phyloP scores from a whole-genome alignment of 1,284 basidiomycete species.

The Trametes polyzona region DNA sequence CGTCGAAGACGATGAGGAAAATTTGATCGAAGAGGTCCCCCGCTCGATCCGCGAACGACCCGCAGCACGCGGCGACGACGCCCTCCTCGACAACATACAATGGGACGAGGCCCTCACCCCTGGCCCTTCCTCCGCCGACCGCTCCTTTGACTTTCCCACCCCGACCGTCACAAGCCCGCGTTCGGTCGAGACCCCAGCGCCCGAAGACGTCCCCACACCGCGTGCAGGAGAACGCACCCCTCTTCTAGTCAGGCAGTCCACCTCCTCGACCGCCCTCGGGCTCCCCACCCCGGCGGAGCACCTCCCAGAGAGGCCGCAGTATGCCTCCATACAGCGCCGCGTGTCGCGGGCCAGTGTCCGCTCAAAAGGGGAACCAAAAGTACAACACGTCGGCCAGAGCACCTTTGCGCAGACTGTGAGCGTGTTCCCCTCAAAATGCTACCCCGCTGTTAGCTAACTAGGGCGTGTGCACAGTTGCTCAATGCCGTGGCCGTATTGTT shows the following conservation, averaged over 20 bases:
- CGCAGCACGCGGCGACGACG: slow-evolving; percentile 30
- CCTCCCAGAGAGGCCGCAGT: not conserved
- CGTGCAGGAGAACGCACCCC: slow-evolving; percentile 40
- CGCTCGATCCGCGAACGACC: slow-evolving; percentile 21
- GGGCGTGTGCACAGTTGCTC: slow-evolving; percentile 65
- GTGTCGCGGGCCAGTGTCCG: slow-evolving; percentile 23
- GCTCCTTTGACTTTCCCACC: slow-evolving; percentile 12
- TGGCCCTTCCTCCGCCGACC: slow-evolving; percentile 19
- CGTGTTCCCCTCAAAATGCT: not conserved
- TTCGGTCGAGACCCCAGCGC: slow-evolving; percentile 1
- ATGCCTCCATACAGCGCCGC: slow-evolving; percentile 14
- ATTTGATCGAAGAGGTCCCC: slow-evolving; percentile 16
- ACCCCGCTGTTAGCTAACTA: too few species aligned
- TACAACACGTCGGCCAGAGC: slow-evolving; percentile 53
- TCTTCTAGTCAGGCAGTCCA: slow-evolving; percentile 45
- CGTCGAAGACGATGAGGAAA: slow-evolving; percentile 40
- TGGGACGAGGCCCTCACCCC: slow-evolving; percentile 49
- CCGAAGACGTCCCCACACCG: slow-evolving; percentile 14
- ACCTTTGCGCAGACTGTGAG: slow-evolving; percentile 86
- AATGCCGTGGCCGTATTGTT: slow-evolving; percentile 87
- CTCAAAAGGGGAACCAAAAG: slow-evolving; percentile 11
- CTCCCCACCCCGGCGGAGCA: not conserved
- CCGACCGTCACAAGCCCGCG: slow-evolving; percentile 9
- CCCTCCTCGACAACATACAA: slow-evolving; percentile 45
- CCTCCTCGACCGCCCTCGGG: slow-evolving; percentile 36